phyloP scores from a whole-genome alignment of 2,329 filamentous ascomycete species.

The Trichothecium sympodiale region DNA sequence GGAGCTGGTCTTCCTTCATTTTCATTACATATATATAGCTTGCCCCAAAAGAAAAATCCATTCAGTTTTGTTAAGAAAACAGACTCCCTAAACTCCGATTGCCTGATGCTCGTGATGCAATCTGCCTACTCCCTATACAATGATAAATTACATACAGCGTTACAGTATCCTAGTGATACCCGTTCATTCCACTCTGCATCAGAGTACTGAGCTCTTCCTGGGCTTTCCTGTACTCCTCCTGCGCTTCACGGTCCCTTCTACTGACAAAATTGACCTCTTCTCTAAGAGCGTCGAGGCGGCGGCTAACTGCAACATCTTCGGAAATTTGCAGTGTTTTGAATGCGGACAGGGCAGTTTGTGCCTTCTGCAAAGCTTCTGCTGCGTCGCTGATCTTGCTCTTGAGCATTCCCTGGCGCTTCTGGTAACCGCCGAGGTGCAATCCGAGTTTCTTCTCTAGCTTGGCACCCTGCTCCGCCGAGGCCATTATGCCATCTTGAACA shows the following conservation, averaged over 20 bases:
- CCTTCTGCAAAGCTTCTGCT: conserved; percentile 62
- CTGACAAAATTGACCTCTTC: conserved; percentile 77
- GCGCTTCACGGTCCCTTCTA: conserved; percentile 76
- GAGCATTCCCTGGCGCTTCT: conserved; percentile 71
- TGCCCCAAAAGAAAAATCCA: no score
- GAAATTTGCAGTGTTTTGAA: conserved; percentile 67
- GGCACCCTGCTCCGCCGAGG: conserved; percentile 67
- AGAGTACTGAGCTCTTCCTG: conserved; percentile 68
- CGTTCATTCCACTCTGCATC: conserved; percentile 20
- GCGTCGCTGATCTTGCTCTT: conserved; percentile 70
- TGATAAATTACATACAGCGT: not conserved
- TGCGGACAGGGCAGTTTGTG: conserved; percentile 57
- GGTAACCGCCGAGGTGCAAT: conserved; percentile 80
- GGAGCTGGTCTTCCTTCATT: not conserved
- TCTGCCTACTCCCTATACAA: no score
- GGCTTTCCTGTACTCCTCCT: conserved; percentile 68
- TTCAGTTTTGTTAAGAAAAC: not conserved
- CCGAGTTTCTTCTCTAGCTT: conserved; percentile 91
- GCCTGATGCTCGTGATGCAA: not conserved
- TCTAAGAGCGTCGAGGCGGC: conserved; percentile 62
- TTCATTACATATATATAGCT: not conserved
- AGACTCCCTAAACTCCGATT: not conserved
- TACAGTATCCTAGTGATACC: conserved; percentile 21
- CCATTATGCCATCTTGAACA: conserved; percentile 62
- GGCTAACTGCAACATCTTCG: conserved; percentile 65